Evolutionary conservation across 805 yeast genomes (phyloP).

Genomic region (Candida insectalens): DNA sequence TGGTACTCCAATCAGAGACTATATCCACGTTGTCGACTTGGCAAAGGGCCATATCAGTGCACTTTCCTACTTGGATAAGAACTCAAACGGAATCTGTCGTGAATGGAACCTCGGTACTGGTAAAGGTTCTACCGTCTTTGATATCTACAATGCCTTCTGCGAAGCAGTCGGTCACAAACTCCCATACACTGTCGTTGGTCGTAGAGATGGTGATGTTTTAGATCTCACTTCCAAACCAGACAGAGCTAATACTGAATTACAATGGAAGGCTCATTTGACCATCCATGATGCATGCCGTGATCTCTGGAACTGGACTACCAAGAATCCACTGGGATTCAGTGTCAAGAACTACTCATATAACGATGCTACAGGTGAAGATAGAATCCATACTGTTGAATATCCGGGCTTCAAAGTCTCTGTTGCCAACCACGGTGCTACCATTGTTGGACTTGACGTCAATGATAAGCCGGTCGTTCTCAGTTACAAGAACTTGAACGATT

Average conservation of each 20-base stretch:
- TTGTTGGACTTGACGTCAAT: not conserved
- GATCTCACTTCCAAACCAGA: not conserved
- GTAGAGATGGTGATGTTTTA: conserved; percentile 2
- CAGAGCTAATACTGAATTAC: conserved; percentile 1
- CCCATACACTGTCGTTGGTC: conserved; percentile 1
- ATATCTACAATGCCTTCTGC: conserved; percentile 1
- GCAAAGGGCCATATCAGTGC: conserved; percentile 2
- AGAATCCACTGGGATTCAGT: conserved; percentile 1
- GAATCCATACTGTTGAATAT: not conserved
- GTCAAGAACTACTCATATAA: not conserved
- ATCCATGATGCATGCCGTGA: conserved; percentile 1
- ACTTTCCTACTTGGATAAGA: not conserved
- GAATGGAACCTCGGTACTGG: conserved; percentile 3
- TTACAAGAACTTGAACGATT: not conserved
- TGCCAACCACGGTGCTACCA: conserved; percentile 1
- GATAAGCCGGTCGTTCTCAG: not conserved
- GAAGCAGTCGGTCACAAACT: conserved; percentile 1
- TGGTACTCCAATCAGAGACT: conserved; percentile 3
- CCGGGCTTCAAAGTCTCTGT: not conserved
- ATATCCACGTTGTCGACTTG: conserved; percentile 2
- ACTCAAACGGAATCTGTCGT: not conserved
- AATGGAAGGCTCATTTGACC: conserved; percentile 1
- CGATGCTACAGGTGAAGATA: not conserved
- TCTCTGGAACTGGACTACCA: conserved; percentile 2
- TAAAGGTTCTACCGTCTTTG: conserved; percentile 2